These are phyloP conservation scores for Talaromyces sp. DNA, from an alignment of 2,329 filamentous ascomycete species.

Conservation along the genomic window DNA sequence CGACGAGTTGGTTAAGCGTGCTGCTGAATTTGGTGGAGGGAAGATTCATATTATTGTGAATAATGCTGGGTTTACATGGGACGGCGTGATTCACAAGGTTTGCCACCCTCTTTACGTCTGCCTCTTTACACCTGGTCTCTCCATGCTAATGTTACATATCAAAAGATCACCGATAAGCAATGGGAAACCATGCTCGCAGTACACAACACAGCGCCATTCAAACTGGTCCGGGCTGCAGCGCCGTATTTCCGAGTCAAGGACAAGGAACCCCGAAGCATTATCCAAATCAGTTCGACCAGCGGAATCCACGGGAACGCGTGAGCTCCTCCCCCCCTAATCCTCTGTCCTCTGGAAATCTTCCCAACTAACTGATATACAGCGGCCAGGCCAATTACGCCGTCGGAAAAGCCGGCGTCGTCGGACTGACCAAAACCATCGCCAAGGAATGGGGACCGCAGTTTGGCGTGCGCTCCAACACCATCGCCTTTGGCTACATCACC, in stretches of 20 bases:
- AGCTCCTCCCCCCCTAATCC: conserved; percentile 11
- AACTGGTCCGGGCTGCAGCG: conserved; percentile 70
- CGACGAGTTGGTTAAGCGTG: conserved; percentile 62
- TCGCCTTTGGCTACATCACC: conserved; percentile 76
- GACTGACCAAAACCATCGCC: conserved; percentile 81
- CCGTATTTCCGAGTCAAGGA: conserved; percentile 86
- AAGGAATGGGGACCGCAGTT: conserved; percentile 87
- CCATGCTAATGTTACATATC: not conserved
- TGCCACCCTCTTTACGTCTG: too few species aligned
- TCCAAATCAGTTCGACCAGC: conserved; percentile 78
- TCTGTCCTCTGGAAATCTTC: not conserved
- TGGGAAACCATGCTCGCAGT: conserved; percentile 83
- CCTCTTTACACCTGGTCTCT: not conserved
- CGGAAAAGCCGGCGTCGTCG: conserved; percentile 76
- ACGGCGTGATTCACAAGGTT: conserved; percentile 81
- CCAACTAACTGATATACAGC: conserved; percentile 15
- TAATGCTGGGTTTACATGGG: conserved; percentile 90
- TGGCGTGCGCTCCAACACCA: conserved; percentile 74
- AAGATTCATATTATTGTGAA: conserved; percentile 91
- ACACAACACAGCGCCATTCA: conserved; percentile 81
- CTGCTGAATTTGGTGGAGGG: conserved; percentile 73
- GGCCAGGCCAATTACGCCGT: conserved; percentile 87
- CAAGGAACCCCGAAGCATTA: conserved; percentile 67
- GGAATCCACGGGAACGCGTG: conserved; percentile 76
- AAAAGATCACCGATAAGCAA: conserved; percentile 74